A percentile compares a stretch with the other conserved stretches of the same genome.
Conservation (phyloP, 129 eudicot species). For the Lactuca sativa region DNA sequence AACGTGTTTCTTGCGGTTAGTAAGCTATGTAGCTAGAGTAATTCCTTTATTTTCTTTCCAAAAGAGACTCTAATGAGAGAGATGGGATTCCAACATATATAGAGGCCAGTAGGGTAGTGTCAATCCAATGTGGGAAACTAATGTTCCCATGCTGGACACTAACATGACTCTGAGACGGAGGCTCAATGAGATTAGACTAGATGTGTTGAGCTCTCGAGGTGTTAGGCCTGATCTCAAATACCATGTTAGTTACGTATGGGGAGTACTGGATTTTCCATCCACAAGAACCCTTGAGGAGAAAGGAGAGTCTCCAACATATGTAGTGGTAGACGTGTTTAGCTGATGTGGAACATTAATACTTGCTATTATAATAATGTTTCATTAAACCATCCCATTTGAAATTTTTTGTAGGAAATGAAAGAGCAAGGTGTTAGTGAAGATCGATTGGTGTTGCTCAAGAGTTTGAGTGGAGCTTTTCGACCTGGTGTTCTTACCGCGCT, state of each 20-base stretch:
- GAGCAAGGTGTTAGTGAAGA: conserved; percentile 58
- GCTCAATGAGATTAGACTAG: neutral
- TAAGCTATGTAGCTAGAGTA: neutral
- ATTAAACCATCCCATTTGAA: neutral
- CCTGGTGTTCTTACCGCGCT: conserved; percentile 90
- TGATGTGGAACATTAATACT: neutral
- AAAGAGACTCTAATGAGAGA: neutral
- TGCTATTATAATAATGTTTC: neutral
- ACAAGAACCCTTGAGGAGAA: neutral
- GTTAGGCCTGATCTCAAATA: neutral
- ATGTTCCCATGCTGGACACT: neutral
- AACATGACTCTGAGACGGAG: too few relatives aligned
- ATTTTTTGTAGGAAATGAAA: conserved; percentile 75
- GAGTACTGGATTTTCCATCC: too few relatives aligned
- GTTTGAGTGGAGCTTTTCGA: conserved; percentile 82
- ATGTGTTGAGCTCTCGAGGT: neutral
- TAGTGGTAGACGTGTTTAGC: neutral
- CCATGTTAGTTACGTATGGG: neutral
- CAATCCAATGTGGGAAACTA: neutral
- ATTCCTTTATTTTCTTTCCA: neutral
- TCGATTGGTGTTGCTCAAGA: conserved; percentile 59
- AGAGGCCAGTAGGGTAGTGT: too few relatives aligned
- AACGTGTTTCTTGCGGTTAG: neutral
- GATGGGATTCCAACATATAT: neutral
- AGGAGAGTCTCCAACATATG: neutral